Base-by-base conservation (phyloP, 2,329 filamentous ascomycete genomes). In the Claviceps sp. region DNA sequence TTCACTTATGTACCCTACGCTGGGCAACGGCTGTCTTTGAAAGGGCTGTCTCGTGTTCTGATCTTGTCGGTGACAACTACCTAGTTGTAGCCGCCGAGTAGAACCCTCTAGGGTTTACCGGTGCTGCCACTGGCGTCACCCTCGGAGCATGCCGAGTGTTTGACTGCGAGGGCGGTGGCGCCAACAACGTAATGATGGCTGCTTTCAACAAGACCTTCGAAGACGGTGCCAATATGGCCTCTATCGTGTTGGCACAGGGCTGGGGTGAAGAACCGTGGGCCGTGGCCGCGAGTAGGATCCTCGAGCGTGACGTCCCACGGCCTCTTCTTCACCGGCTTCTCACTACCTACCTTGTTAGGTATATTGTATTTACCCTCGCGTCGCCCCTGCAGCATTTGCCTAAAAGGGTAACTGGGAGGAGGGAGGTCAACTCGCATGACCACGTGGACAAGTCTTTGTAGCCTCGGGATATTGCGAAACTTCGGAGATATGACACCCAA, bases 1-100 rank as follows among this genome's bases (percentile, higher is more conserved):
- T 84, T 83, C 59, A 73, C 66, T 0, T 80, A 84, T 20, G 2
- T 20, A 20, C 57, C 76, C 78, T 2, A 76, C 78, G 22, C 72
- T 85, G 0, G 82, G 81, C 14, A 22, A 38, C 8, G 26, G 26
- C 5, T 70, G 72, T 49, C 75, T 74, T 54, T 74, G 74, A 3
- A 20, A 45, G 23, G 71, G 71, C 0, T 74, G 65, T 55, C 64
- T 74, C 13, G 67, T 76, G 7, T 62, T 64, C 63, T 34, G 72
- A 74, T 42, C 60, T 75, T 47, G 65, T 71, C 3, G 71, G 71
- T 11, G 68, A 74, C 50, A 49, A 46, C 16, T n/a, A n/a, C n/a
- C n/a, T 20, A 20, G 20, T 20, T 43, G 66, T 75, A 44, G 71
- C 67, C 9, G 71, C 71, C 3, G 63, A 68, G 53, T 52, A 60